Percentiles rank a stretch among this genome's conserved stretches.
Conservation (phyloP, 2,329 filamentous ascomycete genomes). For the Diaporthe helianthi region DNA sequence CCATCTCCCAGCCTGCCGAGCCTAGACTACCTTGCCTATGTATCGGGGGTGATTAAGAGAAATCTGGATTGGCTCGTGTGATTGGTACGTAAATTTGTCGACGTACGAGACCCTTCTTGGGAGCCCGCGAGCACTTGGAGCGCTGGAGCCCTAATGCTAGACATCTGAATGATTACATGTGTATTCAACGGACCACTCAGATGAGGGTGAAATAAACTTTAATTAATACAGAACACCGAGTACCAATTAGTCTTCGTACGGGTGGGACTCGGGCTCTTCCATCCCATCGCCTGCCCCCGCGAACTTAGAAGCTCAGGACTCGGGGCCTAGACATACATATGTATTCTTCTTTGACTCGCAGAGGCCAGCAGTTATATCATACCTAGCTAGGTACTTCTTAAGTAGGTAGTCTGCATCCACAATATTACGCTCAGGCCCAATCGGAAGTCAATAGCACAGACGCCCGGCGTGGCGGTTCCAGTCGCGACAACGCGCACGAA, state of each 20-base stretch:
- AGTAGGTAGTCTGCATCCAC: background rate
- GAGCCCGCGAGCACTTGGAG: background rate
- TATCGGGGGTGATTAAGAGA: background rate
- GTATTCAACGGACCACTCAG: background rate
- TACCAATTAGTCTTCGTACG: slow-evolving; percentile 3
- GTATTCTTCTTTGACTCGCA: background rate
- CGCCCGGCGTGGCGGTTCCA: slow-evolving; percentile 6
- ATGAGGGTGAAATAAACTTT: background rate
- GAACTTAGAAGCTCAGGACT: background rate
- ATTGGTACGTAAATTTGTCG: background rate
- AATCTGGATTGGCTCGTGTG: background rate
- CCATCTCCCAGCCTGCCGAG: background rate
- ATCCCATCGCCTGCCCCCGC: slow-evolving; percentile 9
- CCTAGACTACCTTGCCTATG: background rate
- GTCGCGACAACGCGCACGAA: background rate
- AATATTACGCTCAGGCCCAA: background rate
- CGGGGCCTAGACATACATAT: background rate
- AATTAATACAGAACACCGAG: background rate
- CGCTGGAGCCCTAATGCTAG: background rate
- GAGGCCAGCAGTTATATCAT: background rate
- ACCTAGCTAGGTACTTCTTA: no score
- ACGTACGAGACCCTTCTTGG: background rate
- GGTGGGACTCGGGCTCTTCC: background rate
- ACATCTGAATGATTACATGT: no score
- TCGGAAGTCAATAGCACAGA: slow-evolving; percentile 9